These are phyloP conservation scores for Actinomortierella wolfii DNA, from an alignment of 371 early-diverging fungal genomes.

Conservation along the genomic window DNA sequence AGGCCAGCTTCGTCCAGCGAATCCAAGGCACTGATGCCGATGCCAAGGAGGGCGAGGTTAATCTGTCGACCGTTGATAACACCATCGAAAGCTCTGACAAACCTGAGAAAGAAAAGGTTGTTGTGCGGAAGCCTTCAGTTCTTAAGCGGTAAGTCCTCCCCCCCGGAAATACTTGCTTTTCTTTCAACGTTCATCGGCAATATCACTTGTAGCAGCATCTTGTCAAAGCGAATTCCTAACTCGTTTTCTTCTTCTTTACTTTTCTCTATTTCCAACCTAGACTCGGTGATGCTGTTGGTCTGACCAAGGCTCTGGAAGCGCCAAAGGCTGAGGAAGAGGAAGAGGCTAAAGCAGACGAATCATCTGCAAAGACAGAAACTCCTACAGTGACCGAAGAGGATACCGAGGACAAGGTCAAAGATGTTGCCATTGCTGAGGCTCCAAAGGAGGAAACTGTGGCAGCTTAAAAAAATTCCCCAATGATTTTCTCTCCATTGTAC, in stretches of 20 bases:
- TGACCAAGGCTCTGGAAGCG: constrained; percentile 8
- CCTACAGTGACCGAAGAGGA: constrained; percentile 1
- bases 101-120: constrained; percentile 13
- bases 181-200: too few relatives aligned
- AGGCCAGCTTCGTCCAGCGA: constrained; percentile 24
- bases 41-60: constrained; percentile 33
- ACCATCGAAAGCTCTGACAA: constrained; percentile 30
- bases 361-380: not conserved
- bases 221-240: too few relatives aligned
- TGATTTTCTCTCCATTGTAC: too few relatives aligned
- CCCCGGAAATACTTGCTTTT: too few relatives aligned
- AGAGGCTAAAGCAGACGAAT: constrained; percentile 21
- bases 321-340: constrained; percentile 6
- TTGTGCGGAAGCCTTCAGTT: constrained; percentile 39
- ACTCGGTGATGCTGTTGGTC: constrained; percentile 1
- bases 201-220: not conserved
- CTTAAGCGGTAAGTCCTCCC: constrained; percentile 37
- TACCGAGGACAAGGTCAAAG: not conserved
- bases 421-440: too few relatives aligned
- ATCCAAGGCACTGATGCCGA: constrained; percentile 41
- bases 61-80: constrained; percentile 40
- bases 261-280: not conserved
- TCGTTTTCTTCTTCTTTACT: not conserved
- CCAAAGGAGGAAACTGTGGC: too few relatives aligned
- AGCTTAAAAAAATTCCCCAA: too few relatives aligned